Evolutionary conservation across 1,284 basidiomycete species (phyloP), one percentile per base, ranked within the genome.

Genomic region (Ustilago esculenta): DNA sequence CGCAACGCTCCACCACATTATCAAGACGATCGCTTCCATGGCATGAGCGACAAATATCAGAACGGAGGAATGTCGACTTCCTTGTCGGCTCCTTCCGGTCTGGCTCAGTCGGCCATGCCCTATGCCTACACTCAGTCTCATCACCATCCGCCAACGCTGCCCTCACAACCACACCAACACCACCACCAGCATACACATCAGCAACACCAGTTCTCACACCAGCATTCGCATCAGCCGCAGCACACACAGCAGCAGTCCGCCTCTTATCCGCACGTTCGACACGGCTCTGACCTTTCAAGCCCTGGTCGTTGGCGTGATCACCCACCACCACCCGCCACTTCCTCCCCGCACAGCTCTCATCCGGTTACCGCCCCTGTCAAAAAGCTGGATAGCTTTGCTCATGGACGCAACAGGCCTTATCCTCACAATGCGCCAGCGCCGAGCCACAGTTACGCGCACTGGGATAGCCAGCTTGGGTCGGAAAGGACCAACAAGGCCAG

Each of bases 301-400:
- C 66, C 66, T 11, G 55, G 55, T 12, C 45, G 59, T n/a, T 69
- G 66, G 66, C 66, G 66, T 14, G 59, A 69, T 3, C 66, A 55
- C 25, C 36, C 59, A 6, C 29, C 43, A 9, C 39, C 43, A 2
- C 51, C 55, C 17, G 45, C 46, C 25, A 42, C 42, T 1, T 69
- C 66, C 1, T 69, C 59, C 11, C 66, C 66, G 2, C 66, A 64
- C 48, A 52, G 40, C 44, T 63, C 66, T 14, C 54, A 69, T 20
- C 36, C 66, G 11, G 43, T 29, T 7, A 20, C 54, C 5, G 27
- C 46, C 1, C 34, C 59, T 25, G 50, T 25, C 29, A 59, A 61
- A 25, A 59, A 54, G 47, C 59, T 55, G 29, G 66, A 59, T n/a
- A 41, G 21, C 35, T 69, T 53, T 37, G 35, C 54, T 2, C 59